These are phyloP conservation scores for Exidia glandulosa DNA, from an alignment of 768 basidiomycete genomes.

Conservation along the genomic window DNA sequence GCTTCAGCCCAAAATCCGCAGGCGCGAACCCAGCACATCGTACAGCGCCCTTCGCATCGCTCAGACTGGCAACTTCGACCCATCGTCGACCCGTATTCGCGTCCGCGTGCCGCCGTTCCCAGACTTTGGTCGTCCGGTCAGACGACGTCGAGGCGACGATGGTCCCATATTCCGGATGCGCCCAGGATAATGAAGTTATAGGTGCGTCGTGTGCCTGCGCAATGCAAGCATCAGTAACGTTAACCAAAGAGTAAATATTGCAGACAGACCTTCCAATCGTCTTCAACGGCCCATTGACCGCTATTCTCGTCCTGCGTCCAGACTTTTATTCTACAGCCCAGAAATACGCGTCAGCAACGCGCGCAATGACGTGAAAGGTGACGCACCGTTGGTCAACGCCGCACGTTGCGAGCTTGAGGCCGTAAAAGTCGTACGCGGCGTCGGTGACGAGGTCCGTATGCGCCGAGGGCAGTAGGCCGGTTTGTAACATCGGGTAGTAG, in stretches of 20 bases:
- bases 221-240: neutral
- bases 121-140: conserved; percentile 86
- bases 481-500: conserved; percentile 52
- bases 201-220: conserved; percentile 88
- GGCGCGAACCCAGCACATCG: conserved; percentile 82
- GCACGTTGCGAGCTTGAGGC: conserved; percentile 68
- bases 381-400: conserved; percentile 69
- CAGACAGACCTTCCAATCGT: conserved; percentile 83
- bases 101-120: conserved; percentile 52
- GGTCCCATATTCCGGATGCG: conserved; percentile 84
- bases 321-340: conserved; percentile 57
- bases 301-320: conserved; percentile 68
- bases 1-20: conserved; percentile 74
- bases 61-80: conserved; percentile 61
- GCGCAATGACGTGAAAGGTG: conserved; percentile 13
- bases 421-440: conserved; percentile 85
- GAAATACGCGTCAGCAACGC: conserved; percentile 2
- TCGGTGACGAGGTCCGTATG: conserved; percentile 79
- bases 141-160: conserved; percentile 82
- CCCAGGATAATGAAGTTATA: conserved; percentile 75
- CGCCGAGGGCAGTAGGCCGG: conserved; percentile 64
- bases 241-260: neutral
- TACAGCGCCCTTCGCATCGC: conserved; percentile 80
- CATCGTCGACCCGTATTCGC: conserved; percentile 33
- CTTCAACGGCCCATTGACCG: conserved; percentile 67